Evolutionary conservation across 2,329 filamentous ascomycete genomes (phyloP).

Genomic region (Pseudogymnoascus sp.): DNA sequence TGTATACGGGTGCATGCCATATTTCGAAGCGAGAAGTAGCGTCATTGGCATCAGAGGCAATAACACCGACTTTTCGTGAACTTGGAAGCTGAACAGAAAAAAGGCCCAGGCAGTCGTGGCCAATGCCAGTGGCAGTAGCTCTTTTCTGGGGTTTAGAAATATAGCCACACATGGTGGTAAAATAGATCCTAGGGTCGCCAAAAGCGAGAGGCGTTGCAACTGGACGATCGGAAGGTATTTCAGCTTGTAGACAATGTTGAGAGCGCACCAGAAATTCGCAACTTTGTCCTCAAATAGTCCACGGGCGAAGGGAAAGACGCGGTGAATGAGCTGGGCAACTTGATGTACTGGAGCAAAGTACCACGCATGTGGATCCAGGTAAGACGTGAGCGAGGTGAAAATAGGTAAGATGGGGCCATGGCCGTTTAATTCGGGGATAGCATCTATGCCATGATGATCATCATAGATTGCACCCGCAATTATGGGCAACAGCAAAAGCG

Average conservation of each 20-base stretch:
- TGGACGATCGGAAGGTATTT: constrained; percentile 61
- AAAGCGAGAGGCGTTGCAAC: constrained; percentile 68
- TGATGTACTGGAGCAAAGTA: constrained; percentile 73
- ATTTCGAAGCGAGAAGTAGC: constrained; percentile 67
- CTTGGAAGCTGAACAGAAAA: constrained; percentile 95
- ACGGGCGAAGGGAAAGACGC: constrained; percentile 93
- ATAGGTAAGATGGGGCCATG: constrained; percentile 55
- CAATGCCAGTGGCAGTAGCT: constrained; percentile 70
- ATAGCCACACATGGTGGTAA: constrained; percentile 71
- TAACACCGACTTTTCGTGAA: constrained; percentile 95
- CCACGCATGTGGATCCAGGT: constrained; percentile 55
- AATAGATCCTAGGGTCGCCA: constrained; percentile 68
- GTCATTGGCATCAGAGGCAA: constrained; percentile 92
- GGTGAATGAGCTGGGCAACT: constrained; percentile 73
- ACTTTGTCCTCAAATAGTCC: constrained; percentile 98
- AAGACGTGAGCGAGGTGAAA: constrained; percentile 48
- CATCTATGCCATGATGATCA: constrained; percentile 52
- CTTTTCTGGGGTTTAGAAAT: constrained; percentile 68
- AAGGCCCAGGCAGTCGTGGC: constrained; percentile 89
- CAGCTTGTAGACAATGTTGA: constrained; percentile 85
- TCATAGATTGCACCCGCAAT: constrained; percentile 65
- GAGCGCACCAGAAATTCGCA: constrained; percentile 93
- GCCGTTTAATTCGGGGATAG: constrained; percentile 48
- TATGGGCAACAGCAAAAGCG: constrained; percentile 66
- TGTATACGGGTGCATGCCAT: constrained; percentile 66